A percentile compares a stretch with the other conserved stretches of the same genome.
Evolutionary conservation across 202 grass and related monocot genomes (phyloP).

Genomic region (Elaeis oleifera): DNA sequence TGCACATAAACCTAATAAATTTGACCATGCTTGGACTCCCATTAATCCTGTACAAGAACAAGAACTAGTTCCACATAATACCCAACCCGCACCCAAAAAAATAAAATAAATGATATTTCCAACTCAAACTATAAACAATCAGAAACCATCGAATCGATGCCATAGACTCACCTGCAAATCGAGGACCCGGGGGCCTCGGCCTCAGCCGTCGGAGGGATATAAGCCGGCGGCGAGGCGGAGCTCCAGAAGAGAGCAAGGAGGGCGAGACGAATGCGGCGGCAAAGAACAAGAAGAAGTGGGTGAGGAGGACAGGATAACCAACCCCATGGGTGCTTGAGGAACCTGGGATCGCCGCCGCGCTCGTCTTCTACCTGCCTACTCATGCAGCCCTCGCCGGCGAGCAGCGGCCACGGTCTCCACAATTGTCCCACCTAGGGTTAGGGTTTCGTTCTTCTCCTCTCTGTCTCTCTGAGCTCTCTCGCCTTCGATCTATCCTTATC

Average conservation of each 20-base stretch:
- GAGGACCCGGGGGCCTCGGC: neutral
- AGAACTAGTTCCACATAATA: too few relatives aligned
- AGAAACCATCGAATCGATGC: neutral
- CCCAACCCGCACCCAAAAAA: too few relatives aligned
- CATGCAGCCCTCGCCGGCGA: conserved; percentile 37
- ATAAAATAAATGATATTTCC: too few relatives aligned
- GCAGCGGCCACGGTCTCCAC: neutral
- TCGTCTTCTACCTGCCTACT: conserved; percentile 36
- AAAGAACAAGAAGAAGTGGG: neutral
- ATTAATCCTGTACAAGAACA: too few relatives aligned
- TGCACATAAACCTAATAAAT: too few relatives aligned
- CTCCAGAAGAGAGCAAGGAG: neutral
- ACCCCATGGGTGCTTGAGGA: conserved; percentile 26
- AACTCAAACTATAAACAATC: too few relatives aligned
- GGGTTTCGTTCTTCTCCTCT: neutral
- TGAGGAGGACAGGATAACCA: conserved; percentile 8
- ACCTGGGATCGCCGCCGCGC: conserved; percentile 1
- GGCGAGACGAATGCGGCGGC: too few relatives aligned
- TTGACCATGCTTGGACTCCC: too few relatives aligned
- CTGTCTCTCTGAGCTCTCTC: neutral
- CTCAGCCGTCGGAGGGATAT: too few relatives aligned
- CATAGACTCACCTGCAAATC: conserved; percentile 8
- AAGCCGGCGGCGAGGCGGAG: too few relatives aligned
- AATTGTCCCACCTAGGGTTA: too few relatives aligned
- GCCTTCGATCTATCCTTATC: too few relatives aligned